phyloP scores from a whole-genome alignment of 164 flowering plant species.

The Nymphaea thermarum region DNA sequence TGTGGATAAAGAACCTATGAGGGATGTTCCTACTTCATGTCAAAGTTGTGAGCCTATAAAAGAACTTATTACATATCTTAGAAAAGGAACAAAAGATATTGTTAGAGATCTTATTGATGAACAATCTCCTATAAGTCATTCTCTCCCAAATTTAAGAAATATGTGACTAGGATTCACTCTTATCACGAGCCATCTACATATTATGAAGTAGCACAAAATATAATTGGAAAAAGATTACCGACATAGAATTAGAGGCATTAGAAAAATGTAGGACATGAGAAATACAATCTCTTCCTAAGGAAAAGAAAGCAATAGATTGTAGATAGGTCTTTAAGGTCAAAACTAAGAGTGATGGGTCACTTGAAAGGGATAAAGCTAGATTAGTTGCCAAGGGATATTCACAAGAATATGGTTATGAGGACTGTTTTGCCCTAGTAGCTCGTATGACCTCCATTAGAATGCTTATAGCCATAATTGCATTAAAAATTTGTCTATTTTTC shows the following conservation, averaged over 20 bases:
- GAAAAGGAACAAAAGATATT: too few relatives aligned
- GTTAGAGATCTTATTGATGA: too few relatives aligned
- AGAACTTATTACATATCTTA: too few relatives aligned
- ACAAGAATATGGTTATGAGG: neutral
- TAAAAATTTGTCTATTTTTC: too few relatives aligned
- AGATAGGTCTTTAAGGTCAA: neutral
- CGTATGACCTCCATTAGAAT: neutral
- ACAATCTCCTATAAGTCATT: too few relatives aligned
- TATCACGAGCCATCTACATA: neutral
- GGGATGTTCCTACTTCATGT: too few relatives aligned
- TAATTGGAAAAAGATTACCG: neutral
- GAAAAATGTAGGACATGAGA: neutral
- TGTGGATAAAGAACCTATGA: too few relatives aligned
- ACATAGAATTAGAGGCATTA: neutral
- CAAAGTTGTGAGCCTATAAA: too few relatives aligned
- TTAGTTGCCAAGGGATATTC: conserved; percentile 2
- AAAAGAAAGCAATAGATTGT: neutral
- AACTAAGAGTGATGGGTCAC: neutral
- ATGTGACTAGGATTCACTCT: too few relatives aligned
- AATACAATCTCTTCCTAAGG: neutral
- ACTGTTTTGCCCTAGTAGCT: neutral
- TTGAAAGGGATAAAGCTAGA: neutral
- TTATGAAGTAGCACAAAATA: neutral
- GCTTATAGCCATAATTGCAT: too few relatives aligned
- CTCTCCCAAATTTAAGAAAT: too few relatives aligned